Conservation (phyloP, 1,284 basidiomycete genomes). For the Garcileccinum viscosum region DNA sequence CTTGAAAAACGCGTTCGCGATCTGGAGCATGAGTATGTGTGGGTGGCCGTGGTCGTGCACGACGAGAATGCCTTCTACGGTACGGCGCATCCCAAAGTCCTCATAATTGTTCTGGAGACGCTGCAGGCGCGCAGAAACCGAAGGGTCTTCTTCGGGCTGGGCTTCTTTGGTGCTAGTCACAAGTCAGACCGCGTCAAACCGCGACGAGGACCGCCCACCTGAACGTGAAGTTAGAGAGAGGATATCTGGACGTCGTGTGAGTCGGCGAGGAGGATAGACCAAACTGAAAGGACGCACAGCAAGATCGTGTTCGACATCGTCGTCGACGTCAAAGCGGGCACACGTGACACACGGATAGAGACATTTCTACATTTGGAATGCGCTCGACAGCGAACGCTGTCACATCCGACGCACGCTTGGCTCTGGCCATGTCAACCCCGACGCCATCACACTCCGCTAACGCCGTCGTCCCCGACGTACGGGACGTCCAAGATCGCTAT, state of each 20-base stretch:
- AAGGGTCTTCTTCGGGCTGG: conserved; percentile 96
- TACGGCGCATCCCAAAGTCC: conserved; percentile 92
- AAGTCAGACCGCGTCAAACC: conserved; percentile 1
- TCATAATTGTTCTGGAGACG: conserved; percentile 96
- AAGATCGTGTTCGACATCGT: conserved; percentile 80
- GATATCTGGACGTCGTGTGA: conserved; percentile 57
- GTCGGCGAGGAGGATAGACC: neutral
- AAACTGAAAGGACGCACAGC: conserved; percentile 54
- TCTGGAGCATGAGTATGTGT: conserved; percentile 96
- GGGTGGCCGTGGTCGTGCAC: conserved; percentile 95
- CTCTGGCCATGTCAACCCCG: conserved; percentile 19
- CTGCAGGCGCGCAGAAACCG: conserved; percentile 87
- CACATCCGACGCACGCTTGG: neutral
- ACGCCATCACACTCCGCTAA: neutral
- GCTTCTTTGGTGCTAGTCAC: conserved; percentile 82
- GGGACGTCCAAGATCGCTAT: conserved; percentile 1
- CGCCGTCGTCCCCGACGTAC: conserved; percentile 9
- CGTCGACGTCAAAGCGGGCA: conserved; percentile 28
- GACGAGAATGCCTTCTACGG: conserved; percentile 95
- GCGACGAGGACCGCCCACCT: conserved; percentile 49
- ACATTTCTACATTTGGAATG: conserved; percentile 13
- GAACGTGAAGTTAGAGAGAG: conserved; percentile 88
- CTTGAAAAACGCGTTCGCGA: conserved; percentile 99
- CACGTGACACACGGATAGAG: conserved; percentile 31
- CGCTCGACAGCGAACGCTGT: neutral